A percentile compares a stretch with the other conserved stretches of the same genome.
Evolutionary conservation across 305 asterid species (phyloP).

Genomic region (Rubia occidens): DNA sequence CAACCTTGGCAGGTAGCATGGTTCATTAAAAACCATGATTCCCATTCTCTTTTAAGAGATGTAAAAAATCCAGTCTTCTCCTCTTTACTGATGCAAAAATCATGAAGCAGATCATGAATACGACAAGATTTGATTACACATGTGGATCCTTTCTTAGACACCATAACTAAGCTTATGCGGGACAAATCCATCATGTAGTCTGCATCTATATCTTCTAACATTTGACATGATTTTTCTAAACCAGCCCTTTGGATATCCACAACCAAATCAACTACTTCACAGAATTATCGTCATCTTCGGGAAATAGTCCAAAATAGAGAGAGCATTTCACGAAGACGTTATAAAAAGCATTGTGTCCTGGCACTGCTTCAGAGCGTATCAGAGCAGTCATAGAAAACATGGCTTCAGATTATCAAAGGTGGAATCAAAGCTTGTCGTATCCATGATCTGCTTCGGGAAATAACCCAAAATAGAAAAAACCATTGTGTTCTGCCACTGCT

Average conservation of each 20-base stretch:
- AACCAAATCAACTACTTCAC: background rate
- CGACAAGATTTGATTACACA: background rate
- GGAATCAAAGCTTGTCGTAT: too few relatives aligned
- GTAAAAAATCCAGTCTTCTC: background rate
- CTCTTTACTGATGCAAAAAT: background rate
- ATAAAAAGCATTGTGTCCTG: background rate
- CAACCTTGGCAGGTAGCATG: background rate
- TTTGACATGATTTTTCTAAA: too few relatives aligned
- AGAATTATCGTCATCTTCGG: background rate
- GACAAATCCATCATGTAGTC: background rate
- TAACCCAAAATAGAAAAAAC: too few relatives aligned
- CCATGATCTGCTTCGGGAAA: too few relatives aligned
- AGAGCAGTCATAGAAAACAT: too few relatives aligned
- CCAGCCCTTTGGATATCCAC: background rate
- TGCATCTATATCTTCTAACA: background rate
- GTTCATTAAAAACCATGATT: background rate
- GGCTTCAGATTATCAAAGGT: too few relatives aligned
- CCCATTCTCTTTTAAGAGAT: background rate
- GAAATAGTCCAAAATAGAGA: conserved; percentile 4
- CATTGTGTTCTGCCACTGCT: too few relatives aligned
- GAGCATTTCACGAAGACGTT: too few relatives aligned
- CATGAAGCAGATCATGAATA: background rate
- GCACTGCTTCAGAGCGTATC: too few relatives aligned
- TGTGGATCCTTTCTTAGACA: background rate
- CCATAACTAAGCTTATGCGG: background rate